Conservation (phyloP, 1,284 basidiomycete species). For the Cutaneotrichosporon sp. region DNA sequence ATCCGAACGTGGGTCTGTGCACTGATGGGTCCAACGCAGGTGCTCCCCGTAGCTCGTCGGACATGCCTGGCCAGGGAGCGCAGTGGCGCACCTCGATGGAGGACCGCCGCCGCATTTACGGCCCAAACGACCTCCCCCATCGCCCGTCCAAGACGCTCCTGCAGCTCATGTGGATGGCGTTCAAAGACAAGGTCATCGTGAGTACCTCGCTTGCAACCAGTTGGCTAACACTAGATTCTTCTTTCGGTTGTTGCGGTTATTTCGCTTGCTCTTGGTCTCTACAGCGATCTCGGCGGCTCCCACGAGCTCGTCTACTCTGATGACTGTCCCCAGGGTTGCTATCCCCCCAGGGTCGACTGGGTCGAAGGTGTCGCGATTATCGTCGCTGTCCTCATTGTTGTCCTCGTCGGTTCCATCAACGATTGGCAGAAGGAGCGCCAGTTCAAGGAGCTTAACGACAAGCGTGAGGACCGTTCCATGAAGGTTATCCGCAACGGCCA, state of each 20-base stretch:
- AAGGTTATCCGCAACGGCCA: constrained; percentile 84
- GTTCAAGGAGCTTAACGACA: constrained; percentile 86
- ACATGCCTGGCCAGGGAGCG: constrained; percentile 49
- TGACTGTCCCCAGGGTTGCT: constrained; percentile 55
- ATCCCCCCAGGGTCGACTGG: constrained; percentile 72
- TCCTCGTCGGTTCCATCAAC: constrained; percentile 54
- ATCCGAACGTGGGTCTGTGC: constrained; percentile 60
- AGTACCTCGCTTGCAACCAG: constrained; percentile 51
- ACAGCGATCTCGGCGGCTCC: constrained; percentile 81
- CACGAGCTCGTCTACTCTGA: constrained; percentile 56
- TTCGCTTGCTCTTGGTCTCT: constrained; percentile 89
- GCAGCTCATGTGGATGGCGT: constrained; percentile 85
- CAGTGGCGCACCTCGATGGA: constrained; percentile 62
- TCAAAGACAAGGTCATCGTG: constrained; percentile 89
- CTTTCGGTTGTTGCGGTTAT: constrained; percentile 87
- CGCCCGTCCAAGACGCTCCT: constrained; percentile 76
- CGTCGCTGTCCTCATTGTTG: constrained; percentile 76
- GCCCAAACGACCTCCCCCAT: constrained; percentile 75
- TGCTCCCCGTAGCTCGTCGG: constrained; percentile 27
- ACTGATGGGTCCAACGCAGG: constrained; percentile 28
- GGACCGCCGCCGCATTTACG: constrained; percentile 73
- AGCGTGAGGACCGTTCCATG: constrained; percentile 91
- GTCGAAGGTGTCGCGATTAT: constrained; percentile 98
- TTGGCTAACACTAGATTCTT: constrained; percentile 62
- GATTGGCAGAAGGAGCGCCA: constrained; percentile 94